These are phyloP conservation scores for Acer negundo DNA, from an alignment of 345 rosid species.

Conservation along the genomic window DNA sequence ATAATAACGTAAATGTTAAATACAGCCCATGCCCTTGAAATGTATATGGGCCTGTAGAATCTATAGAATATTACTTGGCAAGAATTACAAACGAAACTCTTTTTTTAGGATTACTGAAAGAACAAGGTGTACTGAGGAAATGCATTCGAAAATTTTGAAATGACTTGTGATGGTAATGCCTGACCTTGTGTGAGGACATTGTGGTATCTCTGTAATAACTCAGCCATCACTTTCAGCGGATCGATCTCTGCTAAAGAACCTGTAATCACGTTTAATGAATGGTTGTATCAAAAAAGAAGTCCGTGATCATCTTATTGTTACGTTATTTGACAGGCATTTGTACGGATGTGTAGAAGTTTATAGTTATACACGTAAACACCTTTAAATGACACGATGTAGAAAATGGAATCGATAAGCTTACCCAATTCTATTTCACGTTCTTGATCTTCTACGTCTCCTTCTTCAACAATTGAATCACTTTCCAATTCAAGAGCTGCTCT, in stretches of 20 bases:
- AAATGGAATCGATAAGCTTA: constrained; percentile 23
- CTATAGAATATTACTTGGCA: no score
- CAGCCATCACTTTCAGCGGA: constrained; percentile 24
- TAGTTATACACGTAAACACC: background rate
- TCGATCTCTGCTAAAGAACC: constrained; percentile 58
- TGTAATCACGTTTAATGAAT: constrained; percentile 21
- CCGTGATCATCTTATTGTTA: background rate
- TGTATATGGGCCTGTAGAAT: no score
- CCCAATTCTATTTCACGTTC: constrained; percentile 70
- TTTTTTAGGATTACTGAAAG: constrained; percentile 34
- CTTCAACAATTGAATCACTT: constrained; percentile 47
- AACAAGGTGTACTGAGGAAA: constrained; percentile 43
- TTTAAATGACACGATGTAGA: background rate
- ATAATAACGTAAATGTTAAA: no score
- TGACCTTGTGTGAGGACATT: constrained; percentile 40
- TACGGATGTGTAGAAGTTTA: background rate
- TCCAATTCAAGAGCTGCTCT: constrained; percentile 67
- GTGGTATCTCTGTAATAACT: constrained; percentile 44
- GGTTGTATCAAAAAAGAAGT: background rate
- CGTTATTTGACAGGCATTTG: background rate
- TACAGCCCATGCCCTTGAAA: no score
- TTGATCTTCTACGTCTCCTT: constrained; percentile 70
- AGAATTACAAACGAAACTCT: no score
- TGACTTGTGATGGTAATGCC: constrained; percentile 38
- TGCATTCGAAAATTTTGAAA: constrained; percentile 44